Percentiles rank a stretch among this genome's conserved stretches.
phyloP scores from a whole-genome alignment of 164 flowering plant species.

The Amborella trichopoda region DNA sequence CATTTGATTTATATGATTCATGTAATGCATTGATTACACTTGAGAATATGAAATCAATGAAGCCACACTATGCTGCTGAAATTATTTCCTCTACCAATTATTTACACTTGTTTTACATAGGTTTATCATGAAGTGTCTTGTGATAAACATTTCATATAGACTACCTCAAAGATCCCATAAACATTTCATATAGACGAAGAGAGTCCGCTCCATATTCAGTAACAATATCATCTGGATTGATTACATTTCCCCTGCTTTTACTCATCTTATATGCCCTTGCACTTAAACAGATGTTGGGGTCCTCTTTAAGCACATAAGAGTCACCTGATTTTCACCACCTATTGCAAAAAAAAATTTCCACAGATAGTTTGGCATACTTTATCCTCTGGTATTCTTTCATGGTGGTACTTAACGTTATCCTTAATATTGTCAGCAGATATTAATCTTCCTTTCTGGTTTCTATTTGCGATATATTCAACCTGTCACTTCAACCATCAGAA shows the following conservation, averaged over 20 bases:
- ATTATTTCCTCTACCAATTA: too few species aligned
- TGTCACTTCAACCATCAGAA: conserved; percentile 26
- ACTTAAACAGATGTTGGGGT: conserved; percentile 56
- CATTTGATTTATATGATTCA: too few species aligned
- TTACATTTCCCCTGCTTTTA: conserved; percentile 93
- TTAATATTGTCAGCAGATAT: conserved; percentile 58
- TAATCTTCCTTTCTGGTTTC: conserved; percentile 50
- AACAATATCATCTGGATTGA: conserved; percentile 93
- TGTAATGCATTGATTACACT: too few species aligned
- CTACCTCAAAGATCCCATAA: conserved; percentile 84
- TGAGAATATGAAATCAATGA: too few species aligned
- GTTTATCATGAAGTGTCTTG: too few species aligned
- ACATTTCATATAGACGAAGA: conserved; percentile 96
- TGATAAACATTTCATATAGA: too few species aligned
- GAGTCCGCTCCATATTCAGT: conserved; percentile 93
- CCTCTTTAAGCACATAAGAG: conserved; percentile 68
- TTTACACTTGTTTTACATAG: too few species aligned
- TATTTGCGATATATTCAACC: conserved; percentile 75
- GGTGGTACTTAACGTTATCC: conserved; percentile 22
- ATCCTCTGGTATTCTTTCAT: conserved; percentile 65
- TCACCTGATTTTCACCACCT: conserved; percentile 91
- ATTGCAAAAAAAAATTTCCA: too few species aligned
- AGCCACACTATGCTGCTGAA: too few species aligned
- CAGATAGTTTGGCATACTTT: too few species aligned
- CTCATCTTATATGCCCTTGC: conserved; percentile 95